A percentile compares a stretch with the other conserved stretches of the same genome.
Evolutionary conservation across 2,329 filamentous ascomycete species (phyloP).

Genomic region (Phialemoniopsis sp.): DNA sequence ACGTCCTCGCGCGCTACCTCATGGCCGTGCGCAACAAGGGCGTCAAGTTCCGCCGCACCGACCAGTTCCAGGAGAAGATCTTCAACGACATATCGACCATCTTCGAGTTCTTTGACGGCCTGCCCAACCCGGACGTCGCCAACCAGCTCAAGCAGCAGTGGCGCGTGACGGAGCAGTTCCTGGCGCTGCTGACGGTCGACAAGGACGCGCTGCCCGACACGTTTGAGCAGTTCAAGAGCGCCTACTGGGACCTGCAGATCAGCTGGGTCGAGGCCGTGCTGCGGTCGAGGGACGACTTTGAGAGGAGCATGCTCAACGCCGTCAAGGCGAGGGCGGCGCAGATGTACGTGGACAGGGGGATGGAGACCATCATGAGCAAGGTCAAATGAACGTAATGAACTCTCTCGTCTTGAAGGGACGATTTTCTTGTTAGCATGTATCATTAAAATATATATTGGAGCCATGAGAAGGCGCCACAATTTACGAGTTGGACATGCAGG

Average conservation of each 20-base stretch:
- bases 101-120: constrained; percentile 80
- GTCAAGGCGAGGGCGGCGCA: constrained; percentile 88
- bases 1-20: constrained; percentile 84
- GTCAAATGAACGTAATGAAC: constrained; percentile 68
- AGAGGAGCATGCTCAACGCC: constrained; percentile 79
- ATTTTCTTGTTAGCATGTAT: too few species aligned
- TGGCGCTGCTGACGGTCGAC: constrained; percentile 74
- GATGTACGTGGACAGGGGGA: constrained; percentile 72
- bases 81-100: constrained; percentile 88
- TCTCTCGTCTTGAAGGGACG: too few species aligned
- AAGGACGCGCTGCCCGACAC: constrained; percentile 68
- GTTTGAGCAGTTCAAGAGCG: constrained; percentile 77
- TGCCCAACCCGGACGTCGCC: constrained; percentile 63
- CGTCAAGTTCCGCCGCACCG: constrained; percentile 79
- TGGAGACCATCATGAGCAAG: constrained; percentile 93
- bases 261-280: constrained; percentile 94
- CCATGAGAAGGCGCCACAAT: too few species aligned
- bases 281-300: constrained; percentile 86
- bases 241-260: constrained; percentile 92
- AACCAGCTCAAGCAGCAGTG: constrained; percentile 83
- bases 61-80: constrained; percentile 90
- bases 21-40: constrained; percentile 81
- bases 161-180: constrained; percentile 83
- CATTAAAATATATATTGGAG: too few species aligned
- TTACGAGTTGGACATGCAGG: too few species aligned